phyloP scores from a whole-genome alignment of 225 moss, liverwort and hornwort species.

The Polytrichum commune region DNA sequence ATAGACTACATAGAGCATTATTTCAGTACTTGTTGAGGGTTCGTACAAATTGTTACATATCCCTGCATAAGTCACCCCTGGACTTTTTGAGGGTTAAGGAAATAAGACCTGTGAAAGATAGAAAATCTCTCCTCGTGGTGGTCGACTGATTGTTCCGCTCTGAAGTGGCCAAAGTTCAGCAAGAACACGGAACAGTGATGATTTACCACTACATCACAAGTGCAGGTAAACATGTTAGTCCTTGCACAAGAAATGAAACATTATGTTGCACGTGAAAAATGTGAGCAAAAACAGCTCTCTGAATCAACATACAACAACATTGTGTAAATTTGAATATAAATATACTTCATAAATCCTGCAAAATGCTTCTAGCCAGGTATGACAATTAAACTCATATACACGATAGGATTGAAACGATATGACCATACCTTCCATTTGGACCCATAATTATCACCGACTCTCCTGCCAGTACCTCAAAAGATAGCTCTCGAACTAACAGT shows the following conservation, averaged over 20 bases:
- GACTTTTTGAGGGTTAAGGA: too few relatives aligned
- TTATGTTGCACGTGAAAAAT: too few relatives aligned
- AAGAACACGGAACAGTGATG: conserved; percentile 55
- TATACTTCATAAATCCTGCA: too few relatives aligned
- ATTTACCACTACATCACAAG: conserved; percentile 45
- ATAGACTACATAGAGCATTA: too few relatives aligned
- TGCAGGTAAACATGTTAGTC: conserved; percentile 6
- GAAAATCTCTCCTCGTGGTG: conserved; percentile 47
- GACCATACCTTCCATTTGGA: conserved; percentile 49
- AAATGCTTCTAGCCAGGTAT: too few relatives aligned
- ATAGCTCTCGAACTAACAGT: conserved; percentile 51
- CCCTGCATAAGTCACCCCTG: too few relatives aligned
- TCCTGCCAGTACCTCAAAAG: conserved; percentile 49
- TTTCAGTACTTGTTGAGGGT: too few relatives aligned
- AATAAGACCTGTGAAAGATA: conserved; percentile 50
- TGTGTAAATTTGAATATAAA: too few relatives aligned
- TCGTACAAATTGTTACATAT: too few relatives aligned
- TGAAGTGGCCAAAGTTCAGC: conserved; percentile 68
- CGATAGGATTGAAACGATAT: background rate
- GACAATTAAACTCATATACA: too few relatives aligned
- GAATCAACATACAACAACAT: too few relatives aligned
- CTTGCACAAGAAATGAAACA: background rate
- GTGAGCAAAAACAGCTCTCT: too few relatives aligned
- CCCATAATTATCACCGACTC: conserved; percentile 60
- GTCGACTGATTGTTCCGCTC: conserved; percentile 51